These are phyloP conservation scores for Aphanomyces cochlioides DNA, from an alignment of 352 stramenopile species.

Conservation along the genomic window DNA sequence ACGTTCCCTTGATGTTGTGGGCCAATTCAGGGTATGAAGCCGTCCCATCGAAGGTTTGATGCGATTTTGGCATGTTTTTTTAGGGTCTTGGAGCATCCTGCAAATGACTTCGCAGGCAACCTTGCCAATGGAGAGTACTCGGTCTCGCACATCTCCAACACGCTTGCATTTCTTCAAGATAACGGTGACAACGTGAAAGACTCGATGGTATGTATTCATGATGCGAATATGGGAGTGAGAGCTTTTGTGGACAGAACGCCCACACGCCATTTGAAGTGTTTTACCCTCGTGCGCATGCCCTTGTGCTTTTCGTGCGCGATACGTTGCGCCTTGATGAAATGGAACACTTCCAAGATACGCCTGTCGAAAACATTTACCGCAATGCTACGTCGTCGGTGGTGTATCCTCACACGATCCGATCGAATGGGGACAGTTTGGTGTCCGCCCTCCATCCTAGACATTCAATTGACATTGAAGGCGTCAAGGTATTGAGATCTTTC, in stretches of 20 bases:
- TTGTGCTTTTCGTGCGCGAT: conserved; percentile 25
- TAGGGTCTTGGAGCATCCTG: conserved; percentile 26
- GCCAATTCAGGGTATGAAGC: conserved; percentile 12
- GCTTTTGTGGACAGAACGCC: conserved; percentile 3
- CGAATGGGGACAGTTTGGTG: conserved; percentile 36
- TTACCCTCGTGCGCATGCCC: conserved; percentile 9
- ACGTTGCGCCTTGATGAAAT: conserved; percentile 27
- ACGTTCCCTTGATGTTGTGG: conserved; percentile 24
- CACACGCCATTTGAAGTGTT: conserved; percentile 25
- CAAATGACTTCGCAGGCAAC: neutral
- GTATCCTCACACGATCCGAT: conserved; percentile 66
- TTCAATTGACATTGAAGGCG: conserved; percentile 33
- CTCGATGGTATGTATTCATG: conserved; percentile 15
- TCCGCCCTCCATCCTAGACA: conserved; percentile 12
- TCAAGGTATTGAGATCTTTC: conserved; percentile 29
- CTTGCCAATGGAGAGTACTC: conserved; percentile 17
- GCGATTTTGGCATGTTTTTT: neutral
- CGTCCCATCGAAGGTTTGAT: neutral
- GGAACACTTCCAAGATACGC: conserved; percentile 23
- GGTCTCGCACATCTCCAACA: conserved; percentile 16
- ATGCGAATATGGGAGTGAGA: too few species aligned
- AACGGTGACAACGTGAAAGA: neutral
- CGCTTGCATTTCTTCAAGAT: conserved; percentile 15
- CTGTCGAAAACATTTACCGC: conserved; percentile 10
- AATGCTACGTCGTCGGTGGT: conserved; percentile 55